These are phyloP conservation scores for Colletotrichum incanum DNA, from an alignment of 2,329 filamentous ascomycete species.

Conservation along the genomic window DNA sequence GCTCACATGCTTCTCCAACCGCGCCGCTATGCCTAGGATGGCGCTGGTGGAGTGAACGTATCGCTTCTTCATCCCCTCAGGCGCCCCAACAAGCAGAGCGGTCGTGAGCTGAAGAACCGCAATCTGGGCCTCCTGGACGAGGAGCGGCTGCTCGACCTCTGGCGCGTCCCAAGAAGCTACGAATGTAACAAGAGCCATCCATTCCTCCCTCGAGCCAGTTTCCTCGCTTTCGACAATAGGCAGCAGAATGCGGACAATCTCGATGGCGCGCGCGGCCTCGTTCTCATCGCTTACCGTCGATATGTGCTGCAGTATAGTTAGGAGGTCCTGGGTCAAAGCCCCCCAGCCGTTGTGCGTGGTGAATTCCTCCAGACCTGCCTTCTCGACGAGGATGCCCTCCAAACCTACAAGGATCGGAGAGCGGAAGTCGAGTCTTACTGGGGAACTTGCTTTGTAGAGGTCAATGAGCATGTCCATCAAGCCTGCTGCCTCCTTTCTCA, in stretches of 20 bases:
- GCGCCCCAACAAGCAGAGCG: slow-evolving; percentile 64
- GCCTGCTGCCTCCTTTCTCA: slow-evolving; percentile 71
- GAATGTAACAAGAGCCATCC: slow-evolving; percentile 70
- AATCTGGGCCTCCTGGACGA: slow-evolving; percentile 65
- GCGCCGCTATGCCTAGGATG: slow-evolving; percentile 63
- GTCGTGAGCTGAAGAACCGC: slow-evolving; percentile 71
- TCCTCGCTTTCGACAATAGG: slow-evolving; percentile 65
- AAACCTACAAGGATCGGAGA: slow-evolving; percentile 72
- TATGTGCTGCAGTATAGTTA: slow-evolving; percentile 57
- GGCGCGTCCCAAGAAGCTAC: slow-evolving; percentile 65
- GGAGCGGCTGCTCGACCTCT: slow-evolving; percentile 45
- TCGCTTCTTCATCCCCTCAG: slow-evolving; percentile 62
- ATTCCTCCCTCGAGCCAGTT: slow-evolving; percentile 64
- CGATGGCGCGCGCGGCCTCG: slow-evolving; percentile 65
- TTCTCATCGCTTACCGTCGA: slow-evolving; percentile 47
- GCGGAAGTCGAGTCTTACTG: slow-evolving; percentile 66
- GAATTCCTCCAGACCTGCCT: slow-evolving; percentile 65
- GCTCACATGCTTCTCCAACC: slow-evolving; percentile 55
- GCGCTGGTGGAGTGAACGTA: slow-evolving; percentile 68
- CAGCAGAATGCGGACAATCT: slow-evolving; percentile 71
- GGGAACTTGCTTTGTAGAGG: slow-evolving; percentile 64
- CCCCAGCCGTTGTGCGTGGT: slow-evolving; percentile 69
- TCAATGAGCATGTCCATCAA: slow-evolving; percentile 76
- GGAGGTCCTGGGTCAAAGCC: slow-evolving; percentile 66
- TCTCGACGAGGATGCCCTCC: slow-evolving; percentile 67